A percentile compares a stretch with the other conserved stretches of the same genome.
Conservation (phyloP, 768 basidiomycete genomes). For the Botryobasidium botryosum region DNA sequence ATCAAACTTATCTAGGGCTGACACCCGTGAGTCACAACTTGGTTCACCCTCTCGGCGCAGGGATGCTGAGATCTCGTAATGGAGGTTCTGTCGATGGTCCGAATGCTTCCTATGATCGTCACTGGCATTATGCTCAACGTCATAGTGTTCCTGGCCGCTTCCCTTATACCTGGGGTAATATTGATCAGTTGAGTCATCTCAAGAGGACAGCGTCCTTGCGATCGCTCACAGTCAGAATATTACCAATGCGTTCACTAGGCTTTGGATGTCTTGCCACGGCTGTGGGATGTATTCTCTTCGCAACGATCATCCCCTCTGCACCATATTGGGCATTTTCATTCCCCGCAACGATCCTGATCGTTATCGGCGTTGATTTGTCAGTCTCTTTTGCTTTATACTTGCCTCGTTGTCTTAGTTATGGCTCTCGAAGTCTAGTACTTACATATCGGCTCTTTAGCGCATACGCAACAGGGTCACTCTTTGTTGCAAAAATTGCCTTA, state of each 20-base stretch:
- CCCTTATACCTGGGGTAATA: constrained; percentile 34
- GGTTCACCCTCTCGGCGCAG: neutral
- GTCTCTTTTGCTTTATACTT: neutral
- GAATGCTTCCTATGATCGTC: constrained; percentile 54
- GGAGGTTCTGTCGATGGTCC: constrained; percentile 41
- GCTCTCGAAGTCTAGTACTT: too few species aligned
- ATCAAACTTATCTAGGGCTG: constrained; percentile 42
- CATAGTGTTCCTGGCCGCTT: constrained; percentile 41
- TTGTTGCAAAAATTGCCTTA: constrained; percentile 46
- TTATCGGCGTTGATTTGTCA: constrained; percentile 56
- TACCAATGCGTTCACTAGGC: constrained; percentile 19
- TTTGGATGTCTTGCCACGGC: constrained; percentile 43
- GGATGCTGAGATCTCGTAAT: too few species aligned
- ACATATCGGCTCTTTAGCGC: constrained; percentile 21
- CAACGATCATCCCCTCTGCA: constrained; percentile 36
- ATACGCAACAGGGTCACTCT: constrained; percentile 54
- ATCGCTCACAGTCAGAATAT: neutral
- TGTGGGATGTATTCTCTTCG: constrained; percentile 44
- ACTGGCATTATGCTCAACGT: constrained; percentile 47
- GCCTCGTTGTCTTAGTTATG: too few species aligned
- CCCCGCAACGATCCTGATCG: constrained; percentile 42
- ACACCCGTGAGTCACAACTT: constrained; percentile 28
- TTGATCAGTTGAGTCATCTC: constrained; percentile 32
- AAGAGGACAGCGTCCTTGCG: neutral
- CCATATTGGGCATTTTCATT: constrained; percentile 66